Evolutionary conservation across 2,329 filamentous ascomycete species (phyloP), one percentile per base, ranked within the genome.

Genomic region (Alternaria ethzedia): DNA sequence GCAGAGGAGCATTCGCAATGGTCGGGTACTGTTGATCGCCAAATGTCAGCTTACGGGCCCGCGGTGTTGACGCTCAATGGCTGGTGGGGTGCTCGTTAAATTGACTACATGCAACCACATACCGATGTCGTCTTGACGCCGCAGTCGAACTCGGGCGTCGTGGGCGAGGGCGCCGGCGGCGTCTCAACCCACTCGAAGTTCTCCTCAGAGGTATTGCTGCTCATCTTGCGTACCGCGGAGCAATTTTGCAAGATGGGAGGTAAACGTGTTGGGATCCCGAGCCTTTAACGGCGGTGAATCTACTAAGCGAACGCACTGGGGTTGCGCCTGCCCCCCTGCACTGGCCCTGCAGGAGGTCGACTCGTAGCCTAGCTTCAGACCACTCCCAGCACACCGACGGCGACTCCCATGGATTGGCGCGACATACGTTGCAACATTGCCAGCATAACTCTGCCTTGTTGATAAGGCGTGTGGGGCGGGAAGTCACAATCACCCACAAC

Each of bases 1-100:
- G 96, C 46, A 98, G 89, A 69, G 96, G 94, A 52, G 90, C 92
- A 88, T 98, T 98, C 80, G 96, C 92, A 83, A 98, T 98, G 65
- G 93, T 84, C 30, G 93, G 91, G 76, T 89, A 95, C 94, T 96
- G 77, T 69, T 64, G 32, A 54, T 60, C 15, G 67, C 68, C 41
- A 54, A 61, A 55, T 64, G 64, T 78, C 68, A 79, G 70, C 64
- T 61, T 66, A 26, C 62, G 67, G 67, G 68, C 61, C 64, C 57
- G 60, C 59, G 46, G 25, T 44, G 32, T 61, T 55, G 62, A 54
- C 41, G 62, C 68, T 71, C 77, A 79, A 78, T 79, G 74, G 77
- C 73, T 72, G 67, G 70, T 59, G 62, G 66, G 56, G 69, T 71
- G 13, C 45, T 70, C 59, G 61, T 65, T 46, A 32, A 54, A 64